Percentiles rank a stretch among this genome's conserved stretches.
Evolutionary conservation across 441 rosid genomes (phyloP).

Genomic region (Aquilaria agallochum): DNA sequence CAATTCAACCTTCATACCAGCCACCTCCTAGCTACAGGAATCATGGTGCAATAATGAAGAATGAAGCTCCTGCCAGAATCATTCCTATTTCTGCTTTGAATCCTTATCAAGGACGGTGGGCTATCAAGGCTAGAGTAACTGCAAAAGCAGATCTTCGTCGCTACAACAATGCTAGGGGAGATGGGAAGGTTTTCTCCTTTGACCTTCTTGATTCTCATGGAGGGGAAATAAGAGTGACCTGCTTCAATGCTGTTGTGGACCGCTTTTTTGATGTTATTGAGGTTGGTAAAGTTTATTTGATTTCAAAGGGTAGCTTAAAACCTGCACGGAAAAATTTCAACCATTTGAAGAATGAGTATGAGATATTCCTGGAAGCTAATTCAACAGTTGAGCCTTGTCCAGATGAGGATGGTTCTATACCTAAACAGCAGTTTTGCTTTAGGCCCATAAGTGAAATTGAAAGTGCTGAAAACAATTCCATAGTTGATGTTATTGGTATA

Average conservation of each 20-base stretch:
- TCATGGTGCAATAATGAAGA: constrained; percentile 76
- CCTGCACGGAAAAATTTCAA: constrained; percentile 88
- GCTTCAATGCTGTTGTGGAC: constrained; percentile 80
- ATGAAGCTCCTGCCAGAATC: constrained; percentile 78
- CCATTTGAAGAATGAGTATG: constrained; percentile 82
- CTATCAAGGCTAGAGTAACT: constrained; percentile 87
- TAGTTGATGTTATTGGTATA: constrained; percentile 66
- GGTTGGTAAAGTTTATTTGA: constrained; percentile 77
- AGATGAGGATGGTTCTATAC: constrained; percentile 75
- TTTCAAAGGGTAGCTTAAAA: constrained; percentile 80
- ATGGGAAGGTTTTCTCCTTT: constrained; percentile 86
- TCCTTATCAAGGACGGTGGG: constrained; percentile 95
- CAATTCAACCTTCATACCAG: constrained; percentile 71
- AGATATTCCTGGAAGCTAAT: constrained; percentile 67
- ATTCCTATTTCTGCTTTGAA: constrained; percentile 79
- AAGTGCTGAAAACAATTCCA: constrained; percentile 55
- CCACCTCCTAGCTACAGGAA: constrained; percentile 71
- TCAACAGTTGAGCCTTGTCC: constrained; percentile 69
- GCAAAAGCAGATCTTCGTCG: constrained; percentile 80
- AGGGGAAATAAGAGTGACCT: constrained; percentile 80
- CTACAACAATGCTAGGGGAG: constrained; percentile 83
- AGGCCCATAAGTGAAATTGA: constrained; percentile 65
- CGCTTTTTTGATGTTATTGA: constrained; percentile 60
- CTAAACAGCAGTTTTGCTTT: constrained; percentile 78
- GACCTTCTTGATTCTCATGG: constrained; percentile 87